These are phyloP conservation scores for Mycena filopes DNA, from an alignment of 768 basidiomycete genomes.

Conservation along the genomic window DNA sequence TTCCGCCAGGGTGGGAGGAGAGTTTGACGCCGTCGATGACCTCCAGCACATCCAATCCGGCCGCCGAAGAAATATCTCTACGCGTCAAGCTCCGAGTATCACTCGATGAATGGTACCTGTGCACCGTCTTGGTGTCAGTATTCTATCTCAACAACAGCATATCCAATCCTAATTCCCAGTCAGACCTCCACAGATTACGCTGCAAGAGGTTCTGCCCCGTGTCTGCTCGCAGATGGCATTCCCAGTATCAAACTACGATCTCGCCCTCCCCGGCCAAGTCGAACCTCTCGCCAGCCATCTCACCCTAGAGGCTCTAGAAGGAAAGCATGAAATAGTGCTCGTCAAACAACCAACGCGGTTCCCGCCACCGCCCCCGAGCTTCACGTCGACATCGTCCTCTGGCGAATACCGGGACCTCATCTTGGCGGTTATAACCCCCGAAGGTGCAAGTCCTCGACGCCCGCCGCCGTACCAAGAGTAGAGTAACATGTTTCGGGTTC, in stretches of 20 bases:
- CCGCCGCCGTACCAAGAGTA: too few relatives aligned
- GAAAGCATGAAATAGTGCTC: conserved; percentile 4
- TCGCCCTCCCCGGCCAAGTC: neutral
- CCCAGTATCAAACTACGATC: neutral
- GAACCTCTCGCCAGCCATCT: neutral
- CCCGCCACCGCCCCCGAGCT: too few relatives aligned
- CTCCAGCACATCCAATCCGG: neutral
- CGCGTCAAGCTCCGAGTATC: conserved; percentile 3
- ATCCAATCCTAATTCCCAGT: neutral
- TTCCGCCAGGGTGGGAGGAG: conserved; percentile 4
- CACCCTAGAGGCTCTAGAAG: conserved; percentile 1
- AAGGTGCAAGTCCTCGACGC: too few relatives aligned
- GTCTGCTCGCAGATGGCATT: neutral
- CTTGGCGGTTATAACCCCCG: too few relatives aligned
- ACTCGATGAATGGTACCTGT: neutral
- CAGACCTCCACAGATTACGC: neutral
- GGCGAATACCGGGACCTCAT: too few relatives aligned
- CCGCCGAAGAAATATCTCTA: neutral
- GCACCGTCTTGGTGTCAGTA: neutral
- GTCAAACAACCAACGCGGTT: neutral
- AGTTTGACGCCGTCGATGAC: neutral
- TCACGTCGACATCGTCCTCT: too few relatives aligned
- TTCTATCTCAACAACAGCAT: neutral
- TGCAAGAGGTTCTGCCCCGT: neutral
- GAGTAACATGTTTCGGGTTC: too few relatives aligned